Evolutionary conservation across 805 yeast genomes (phyloP), one percentile per base, ranked within the genome.

Genomic region (Saturnispora bothae): DNA sequence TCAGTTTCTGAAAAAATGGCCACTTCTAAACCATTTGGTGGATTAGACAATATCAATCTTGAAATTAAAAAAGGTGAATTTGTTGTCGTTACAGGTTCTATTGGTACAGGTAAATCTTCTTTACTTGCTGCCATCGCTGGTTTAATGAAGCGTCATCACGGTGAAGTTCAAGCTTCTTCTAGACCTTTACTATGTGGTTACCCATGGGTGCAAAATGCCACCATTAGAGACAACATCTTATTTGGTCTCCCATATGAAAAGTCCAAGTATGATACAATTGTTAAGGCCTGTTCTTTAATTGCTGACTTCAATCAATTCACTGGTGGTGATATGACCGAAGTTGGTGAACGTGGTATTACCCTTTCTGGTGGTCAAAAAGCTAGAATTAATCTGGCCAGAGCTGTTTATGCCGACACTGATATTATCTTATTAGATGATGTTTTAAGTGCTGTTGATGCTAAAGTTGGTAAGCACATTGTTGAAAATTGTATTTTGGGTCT

Each of bases 331-430:
- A 50, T 54, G 36, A 82, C 94, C 1, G 83, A 80, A 54, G 81
- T 83, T 48, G 95, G 94, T 44, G 94, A 83, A 54, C 68, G 84
- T 52, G 95, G 94, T 47, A 77, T 84, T 36, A 82, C 86, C 2
- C 58, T 83, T 27, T 78, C 88, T 3, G 95, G 95, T 43, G 95
- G 95, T 36, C 95, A 83, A 56, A 83, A 83, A 64, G 89, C 94
- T 1, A 69, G 94, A 56, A 70, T 83, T 37, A 73, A 75, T 51
- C 60, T 83, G 43, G 94, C 94, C 4, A 68, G 94, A 53, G 79
- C 89, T 3, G 84, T 81, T 2, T 83, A 83, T 50, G 73, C 78
- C 10, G 66, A 75, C 19, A 69, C 69, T 15, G 85, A 80, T 50
- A 76, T 82, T 19, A 68, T 78, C 30, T 56, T 83, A 34, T 57